A percentile compares a stretch with the other conserved stretches of the same genome.
Evolutionary conservation across 192 early-diverging fungal genomes (phyloP).

Genomic region (Chytriomyces sp.): DNA sequence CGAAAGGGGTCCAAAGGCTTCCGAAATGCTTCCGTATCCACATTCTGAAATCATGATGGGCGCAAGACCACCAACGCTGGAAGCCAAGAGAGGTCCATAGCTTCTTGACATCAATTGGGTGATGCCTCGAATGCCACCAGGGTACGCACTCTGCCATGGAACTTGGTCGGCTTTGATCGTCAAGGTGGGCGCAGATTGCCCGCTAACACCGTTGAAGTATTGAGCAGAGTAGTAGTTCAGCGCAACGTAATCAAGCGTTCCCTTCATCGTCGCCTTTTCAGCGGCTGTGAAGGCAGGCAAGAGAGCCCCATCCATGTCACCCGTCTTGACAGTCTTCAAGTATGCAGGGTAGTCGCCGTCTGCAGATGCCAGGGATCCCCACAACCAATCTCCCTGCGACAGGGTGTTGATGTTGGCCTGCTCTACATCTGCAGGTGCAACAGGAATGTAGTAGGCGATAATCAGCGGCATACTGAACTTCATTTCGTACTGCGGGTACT

Average conservation of each 20-base stretch:
- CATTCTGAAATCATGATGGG: conserved; percentile 27
- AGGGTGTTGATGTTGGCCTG: conserved; percentile 33
- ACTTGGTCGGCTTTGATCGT: neutral
- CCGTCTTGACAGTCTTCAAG: conserved; percentile 13
- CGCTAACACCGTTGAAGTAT: conserved; percentile 29
- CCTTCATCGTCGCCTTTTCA: conserved; percentile 44
- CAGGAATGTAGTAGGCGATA: conserved; percentile 13
- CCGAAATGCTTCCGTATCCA: conserved; percentile 16
- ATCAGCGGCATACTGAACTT: conserved; percentile 36
- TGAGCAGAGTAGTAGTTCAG: conserved; percentile 49
- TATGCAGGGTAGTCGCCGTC: conserved; percentile 48
- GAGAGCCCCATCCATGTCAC: conserved; percentile 29
- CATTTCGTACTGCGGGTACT: conserved; percentile 31
- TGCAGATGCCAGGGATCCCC: conserved; percentile 36
- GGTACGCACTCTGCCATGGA: conserved; percentile 12
- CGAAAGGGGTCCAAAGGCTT: neutral
- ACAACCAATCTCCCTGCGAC: conserved; percentile 44
- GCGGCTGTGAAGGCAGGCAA: conserved; percentile 44
- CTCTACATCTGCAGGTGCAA: conserved; percentile 24
- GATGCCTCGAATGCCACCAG: conserved; percentile 6
- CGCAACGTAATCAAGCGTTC: conserved; percentile 45
- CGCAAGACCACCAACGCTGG: neutral
- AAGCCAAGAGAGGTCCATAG: conserved; percentile 27
- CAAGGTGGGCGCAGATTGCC: neutral
- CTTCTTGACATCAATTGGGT: neutral